Percentiles rank a stretch among this genome's conserved stretches.
These are phyloP conservation scores for Coccomyxa subellipsoidea DNA, from an alignment of 163 green algal species.

Conservation along the genomic window DNA sequence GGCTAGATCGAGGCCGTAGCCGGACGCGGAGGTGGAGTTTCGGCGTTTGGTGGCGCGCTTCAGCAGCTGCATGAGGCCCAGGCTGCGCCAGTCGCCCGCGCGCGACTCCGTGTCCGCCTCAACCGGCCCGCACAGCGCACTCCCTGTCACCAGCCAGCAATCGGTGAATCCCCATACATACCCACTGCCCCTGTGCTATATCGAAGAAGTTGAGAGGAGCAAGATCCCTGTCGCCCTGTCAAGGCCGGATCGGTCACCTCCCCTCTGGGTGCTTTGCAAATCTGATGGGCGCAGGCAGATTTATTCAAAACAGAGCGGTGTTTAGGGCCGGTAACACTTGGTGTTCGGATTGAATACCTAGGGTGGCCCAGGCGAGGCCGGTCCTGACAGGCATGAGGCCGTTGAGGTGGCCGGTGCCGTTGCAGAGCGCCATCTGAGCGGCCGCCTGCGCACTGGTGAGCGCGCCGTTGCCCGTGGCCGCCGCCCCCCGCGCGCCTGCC, in stretches of 20 bases:
- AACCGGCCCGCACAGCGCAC: background rate
- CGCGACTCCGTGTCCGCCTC: background rate
- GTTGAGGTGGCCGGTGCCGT: slow-evolving; percentile 19
- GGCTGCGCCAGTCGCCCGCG: slow-evolving; percentile 16
- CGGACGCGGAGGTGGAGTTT: background rate
- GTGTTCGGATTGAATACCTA: slow-evolving; percentile 1
- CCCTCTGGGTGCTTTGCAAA: no score
- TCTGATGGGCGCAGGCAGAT: no score
- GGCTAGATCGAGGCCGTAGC: background rate
- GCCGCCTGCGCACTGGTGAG: slow-evolving; percentile 47
- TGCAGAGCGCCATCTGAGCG: slow-evolving; percentile 41
- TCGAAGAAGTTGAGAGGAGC: no score
- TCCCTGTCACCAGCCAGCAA: background rate
- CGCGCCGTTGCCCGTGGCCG: slow-evolving; percentile 29
- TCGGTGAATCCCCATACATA: background rate
- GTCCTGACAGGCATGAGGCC: slow-evolving; percentile 54
- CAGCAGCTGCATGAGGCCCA: slow-evolving; percentile 37
- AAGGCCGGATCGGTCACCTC: no score
- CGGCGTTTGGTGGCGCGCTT: slow-evolving; percentile 21
- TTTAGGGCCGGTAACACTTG: no score
- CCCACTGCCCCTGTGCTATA: no score
- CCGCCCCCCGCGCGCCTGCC: background rate
- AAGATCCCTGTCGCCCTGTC: no score
- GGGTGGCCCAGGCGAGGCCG: slow-evolving; percentile 49
- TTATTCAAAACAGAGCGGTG: no score